A percentile compares a stretch with the other conserved stretches of the same genome.
phyloP scores from a whole-genome alignment of 305 asterid species.

The Ajuga reptans region DNA sequence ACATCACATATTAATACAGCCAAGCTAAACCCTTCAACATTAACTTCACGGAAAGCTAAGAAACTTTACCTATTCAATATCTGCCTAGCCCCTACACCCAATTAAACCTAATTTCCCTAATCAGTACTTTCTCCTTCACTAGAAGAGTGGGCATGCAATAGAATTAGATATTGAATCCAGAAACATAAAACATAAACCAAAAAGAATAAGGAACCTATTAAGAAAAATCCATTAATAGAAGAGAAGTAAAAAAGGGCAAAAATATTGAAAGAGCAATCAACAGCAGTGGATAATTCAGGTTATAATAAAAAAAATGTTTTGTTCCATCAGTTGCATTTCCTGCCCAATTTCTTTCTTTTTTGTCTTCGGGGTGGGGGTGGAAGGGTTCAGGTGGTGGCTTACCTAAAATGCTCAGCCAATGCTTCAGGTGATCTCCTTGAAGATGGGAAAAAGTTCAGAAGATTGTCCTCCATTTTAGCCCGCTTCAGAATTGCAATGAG shows the following conservation, averaged over 20 bases:
- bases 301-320: not conserved
- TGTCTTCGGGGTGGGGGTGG: not conserved
- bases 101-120: not conserved
- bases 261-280: not conserved
- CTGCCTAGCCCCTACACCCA: not conserved
- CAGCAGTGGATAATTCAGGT: not conserved
- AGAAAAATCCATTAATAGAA: not conserved
- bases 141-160: not conserved
- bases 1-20: no score
- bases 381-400: slow-evolving; percentile 22
- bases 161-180: not conserved
- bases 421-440: slow-evolving; percentile 87
- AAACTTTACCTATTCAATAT: not conserved
- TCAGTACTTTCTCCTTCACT: not conserved
- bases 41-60: not conserved
- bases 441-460: slow-evolving; percentile 81
- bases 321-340: not conserved
- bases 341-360: not conserved
- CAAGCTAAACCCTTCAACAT: not conserved
- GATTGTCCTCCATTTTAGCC: slow-evolving; percentile 91
- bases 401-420: slow-evolving; percentile 89
- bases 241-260: not conserved
- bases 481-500: slow-evolving; percentile 84
- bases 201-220: not conserved
- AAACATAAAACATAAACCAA: not conserved